Conservation (phyloP, 73 alveolate species). For the Blepharisma japonicum region DNA sequence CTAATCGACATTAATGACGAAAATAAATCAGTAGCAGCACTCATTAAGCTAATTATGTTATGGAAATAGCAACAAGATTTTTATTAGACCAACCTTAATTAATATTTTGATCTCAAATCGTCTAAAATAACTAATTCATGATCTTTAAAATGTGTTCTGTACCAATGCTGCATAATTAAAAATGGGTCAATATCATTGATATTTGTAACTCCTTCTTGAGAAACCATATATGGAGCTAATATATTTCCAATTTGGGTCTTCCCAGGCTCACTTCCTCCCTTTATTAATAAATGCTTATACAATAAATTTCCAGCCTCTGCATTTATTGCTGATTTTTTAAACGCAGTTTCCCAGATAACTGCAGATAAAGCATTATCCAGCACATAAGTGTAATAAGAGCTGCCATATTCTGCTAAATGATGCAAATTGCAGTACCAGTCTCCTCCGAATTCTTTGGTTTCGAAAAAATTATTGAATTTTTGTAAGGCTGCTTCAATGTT, state of each 20-base stretch:
- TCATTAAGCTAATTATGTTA: too few relatives aligned
- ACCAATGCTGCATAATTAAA: conserved; percentile 21
- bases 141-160: neutral
- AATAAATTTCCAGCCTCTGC: conserved; percentile 9
- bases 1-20: too few relatives aligned
- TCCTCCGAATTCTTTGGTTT: conserved; percentile 17
- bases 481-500: neutral
- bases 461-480: neutral
- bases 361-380: neutral
- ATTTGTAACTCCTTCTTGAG: neutral
- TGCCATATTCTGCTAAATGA: conserved; percentile 23
- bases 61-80: too few relatives aligned
- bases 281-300: neutral
- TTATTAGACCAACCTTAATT: too few relatives aligned
- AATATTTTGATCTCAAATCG: neutral
- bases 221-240: neutral
- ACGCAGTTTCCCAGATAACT: conserved; percentile 26
- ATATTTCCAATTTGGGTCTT: conserved; percentile 7
- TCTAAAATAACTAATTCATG: neutral
- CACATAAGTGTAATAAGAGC: conserved; percentile 8
- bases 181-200: conserved; percentile 3
- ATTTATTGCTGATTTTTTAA: neutral
- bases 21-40: too few relatives aligned
- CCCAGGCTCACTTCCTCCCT: neutral
- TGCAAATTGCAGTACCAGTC: conserved; percentile 7